Evolutionary conservation across 176 grass and related monocot genomes (phyloP), one percentile per base, ranked within the genome.

Genomic region (Rhynchospora breviuscula): DNA sequence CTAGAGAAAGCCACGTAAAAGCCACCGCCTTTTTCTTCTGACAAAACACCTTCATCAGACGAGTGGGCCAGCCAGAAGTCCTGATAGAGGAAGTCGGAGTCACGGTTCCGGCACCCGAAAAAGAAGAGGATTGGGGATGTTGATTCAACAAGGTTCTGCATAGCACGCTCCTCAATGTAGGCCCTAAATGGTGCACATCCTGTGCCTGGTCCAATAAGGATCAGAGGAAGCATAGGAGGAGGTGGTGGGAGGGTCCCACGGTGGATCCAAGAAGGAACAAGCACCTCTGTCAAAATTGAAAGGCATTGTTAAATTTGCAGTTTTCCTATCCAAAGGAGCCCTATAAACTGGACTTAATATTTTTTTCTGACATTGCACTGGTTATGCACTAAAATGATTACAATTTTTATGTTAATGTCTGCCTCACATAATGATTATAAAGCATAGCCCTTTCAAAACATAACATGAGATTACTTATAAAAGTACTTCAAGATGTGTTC

Each of bases 201-300:
- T 71, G 95, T 98, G 63, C 95, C 95, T 64, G 95, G 95, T 72
- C 92, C 92, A 29, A 98, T 83, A 71, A 98, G 91, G 82, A 98
- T 85, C 31, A 98, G 92, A 69, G 95, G 92, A 85, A 90, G 61
- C 7, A 79, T 85, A 83, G 95, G 87, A 13, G 21, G 75, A 17
- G 95, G 92, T 47, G 87, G 84, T 74, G 86, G 87, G 8, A 98
- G 74, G 18, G 90, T 86, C 29, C 92, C 92, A 72, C 88, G 86
- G 18, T 82, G 88, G 73, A 98, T 81, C 95, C 90, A 94, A 79
- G 89, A 91, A 18, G 92, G 92, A 70, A 98, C 90, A 70, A 83
- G 65, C 57, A 78, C 79, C 73, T 87, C 96, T 98, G 90, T 85
- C 29, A 76, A 22, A 25, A 54, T 76, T 26, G 0, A 54, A 76